Base-by-base conservation (phyloP, 176 grass and related monocot species). In the Cymbopogon citratus region DNA sequence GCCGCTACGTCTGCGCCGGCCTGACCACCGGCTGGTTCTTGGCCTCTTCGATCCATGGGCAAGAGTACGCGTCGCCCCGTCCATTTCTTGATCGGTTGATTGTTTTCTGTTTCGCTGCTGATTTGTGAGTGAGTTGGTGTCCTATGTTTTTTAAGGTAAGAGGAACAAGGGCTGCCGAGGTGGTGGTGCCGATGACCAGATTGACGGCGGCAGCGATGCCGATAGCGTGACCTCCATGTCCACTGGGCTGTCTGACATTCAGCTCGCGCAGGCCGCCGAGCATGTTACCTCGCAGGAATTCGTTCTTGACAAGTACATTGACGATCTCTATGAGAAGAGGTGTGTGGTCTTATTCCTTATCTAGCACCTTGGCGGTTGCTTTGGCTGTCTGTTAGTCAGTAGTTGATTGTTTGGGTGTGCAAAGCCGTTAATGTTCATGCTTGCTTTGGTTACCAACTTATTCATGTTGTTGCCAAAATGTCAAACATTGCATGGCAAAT, bases 241-340 rank as follows among this genome's bases (percentile, higher is more conserved):
- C 12, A 90, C 78, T 3, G 84, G 6, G 38, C 29, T 85, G 49
- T 90, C 89, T 8, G 92, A 94, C 14, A 23, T 85, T 27, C 75
- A 87, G 67, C 81, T 89, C 76, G 61, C 73, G 26, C 78, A 91
- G 61, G 60, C 44, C 25, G 84, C 87, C 3, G 89, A 91, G 73
- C 49, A 81, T 24, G 77, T 91, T 38, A 94, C 57, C 67, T 94
- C 87, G 6, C 73, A 85, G 39, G 92, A 94, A 39, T 94, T 80
- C 64, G 69, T 87, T 43, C 84, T 92, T 54, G 92, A 92, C 73
- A 78, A 90, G 63, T 89, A 85, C 64, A 80, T 95, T 3, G 85
- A 92, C 36, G 84, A 57, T 63, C 90, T 92, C 75, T 90, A 92
- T 34, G 90, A 92, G 76, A 95, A 95, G 89, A 91, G 92, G 92